Conservation (phyloP, 805 yeast species). For the Kodamaea neixiangensis region DNA sequence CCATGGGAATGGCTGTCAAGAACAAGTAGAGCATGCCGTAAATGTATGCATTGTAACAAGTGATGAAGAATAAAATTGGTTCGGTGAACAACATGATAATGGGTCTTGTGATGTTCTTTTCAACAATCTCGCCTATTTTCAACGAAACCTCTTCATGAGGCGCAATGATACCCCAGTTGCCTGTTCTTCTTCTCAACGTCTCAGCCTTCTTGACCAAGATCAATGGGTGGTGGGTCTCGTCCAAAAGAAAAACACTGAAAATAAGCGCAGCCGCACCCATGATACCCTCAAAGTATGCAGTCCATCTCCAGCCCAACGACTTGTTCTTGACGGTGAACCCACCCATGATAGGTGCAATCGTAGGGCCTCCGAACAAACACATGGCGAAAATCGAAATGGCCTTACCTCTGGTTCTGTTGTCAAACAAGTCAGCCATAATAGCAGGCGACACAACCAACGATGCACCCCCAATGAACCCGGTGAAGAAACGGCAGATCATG, state of each 20-base stretch:
- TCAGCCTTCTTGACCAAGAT: slow-evolving; percentile 35
- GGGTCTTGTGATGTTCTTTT: slow-evolving; percentile 67
- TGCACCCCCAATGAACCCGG: slow-evolving; percentile 26
- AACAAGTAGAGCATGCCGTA: slow-evolving; percentile 78
- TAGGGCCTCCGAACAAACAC: slow-evolving; percentile 9
- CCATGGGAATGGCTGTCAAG: slow-evolving; percentile 72
- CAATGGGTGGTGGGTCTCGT: slow-evolving; percentile 44
- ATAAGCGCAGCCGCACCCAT: slow-evolving; percentile 34
- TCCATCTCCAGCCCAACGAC: slow-evolving; percentile 83
- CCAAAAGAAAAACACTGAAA: slow-evolving; percentile 29
- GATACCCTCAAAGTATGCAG: slow-evolving; percentile 57
- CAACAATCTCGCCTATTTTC: slow-evolving; percentile 55
- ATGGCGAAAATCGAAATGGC: slow-evolving; percentile 25
- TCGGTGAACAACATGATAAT: slow-evolving; percentile 64
- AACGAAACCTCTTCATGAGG: slow-evolving; percentile 38
- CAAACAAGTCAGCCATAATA: slow-evolving; percentile 23
- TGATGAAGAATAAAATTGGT: slow-evolving; percentile 68
- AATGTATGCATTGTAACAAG: slow-evolving; percentile 74
- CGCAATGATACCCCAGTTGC: slow-evolving; percentile 41
- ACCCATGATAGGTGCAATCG: slow-evolving; percentile 45
- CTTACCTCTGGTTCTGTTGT: slow-evolving; percentile 20
- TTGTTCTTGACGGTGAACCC: slow-evolving; percentile 59
- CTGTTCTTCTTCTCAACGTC: slow-evolving; percentile 38
- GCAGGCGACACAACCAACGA: slow-evolving; percentile 29
- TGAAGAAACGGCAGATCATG: slow-evolving; percentile 25